Base-by-base conservation (phyloP, 1,139 yeast species). In the Hanseniaspora sp. region DNA sequence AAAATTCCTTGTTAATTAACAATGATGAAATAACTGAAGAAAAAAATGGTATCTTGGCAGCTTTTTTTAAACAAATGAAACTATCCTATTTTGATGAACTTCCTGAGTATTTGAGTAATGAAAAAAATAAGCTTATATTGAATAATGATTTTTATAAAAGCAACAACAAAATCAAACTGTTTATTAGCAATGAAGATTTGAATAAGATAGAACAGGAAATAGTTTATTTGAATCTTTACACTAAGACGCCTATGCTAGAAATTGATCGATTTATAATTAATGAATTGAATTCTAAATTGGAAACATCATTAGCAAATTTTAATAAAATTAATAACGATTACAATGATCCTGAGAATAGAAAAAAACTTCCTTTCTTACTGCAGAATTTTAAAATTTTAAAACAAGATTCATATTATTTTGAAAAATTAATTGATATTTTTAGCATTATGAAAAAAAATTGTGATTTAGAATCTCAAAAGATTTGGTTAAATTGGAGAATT, bases 31-130 rank as follows among this genome's bases (percentile, higher is more conserved):
- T 54, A 18, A 49, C 17, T 18, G 28, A 44, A 15, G 15, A 43
- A 11, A 31, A n/a, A 6, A 1, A 43, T 30, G 54, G 48, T 3
- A 31, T 46, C 1, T 31, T 51, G 17, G 12, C 38, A 2, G 44
- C 39, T 33, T 79, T 80, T 55, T 65, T 80, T 59, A 64, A 64
- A 7, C 78, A 76, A 56, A 67, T 78, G 9, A 75, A 76, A 0
- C 71, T 79, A 15, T 73, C 73, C 46, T 79, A 79, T 59, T 76
- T 73, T 59, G 79, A 78, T 59, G 80, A 77, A 58, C 66, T 75
- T 30, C 58, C 74, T 67, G 61, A 65, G 60, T 48, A 67, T 62
- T 55, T 61, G 63, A 46, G 65, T 59, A 31, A 64, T 59, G n/a
- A 59, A 70, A 45, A 56, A 64, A 29, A 37, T 23, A 7, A 34